Conservation (phyloP, 2,329 filamentous ascomycete species). For the Aspergillus quadrilineatus region DNA sequence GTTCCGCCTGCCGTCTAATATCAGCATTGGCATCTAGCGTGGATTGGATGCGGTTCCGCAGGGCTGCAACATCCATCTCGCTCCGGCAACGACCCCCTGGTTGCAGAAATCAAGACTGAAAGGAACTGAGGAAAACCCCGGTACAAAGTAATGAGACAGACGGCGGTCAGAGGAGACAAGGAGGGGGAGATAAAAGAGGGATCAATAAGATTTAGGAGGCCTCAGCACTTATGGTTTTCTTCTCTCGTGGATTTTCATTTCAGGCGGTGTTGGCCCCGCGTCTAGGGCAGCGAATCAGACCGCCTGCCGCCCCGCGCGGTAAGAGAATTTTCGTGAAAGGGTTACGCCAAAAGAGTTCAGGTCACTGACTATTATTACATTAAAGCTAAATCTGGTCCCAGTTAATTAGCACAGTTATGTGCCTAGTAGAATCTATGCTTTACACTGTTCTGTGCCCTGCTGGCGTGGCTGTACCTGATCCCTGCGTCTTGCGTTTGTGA, state of each 20-base stretch:
- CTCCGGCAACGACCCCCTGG: slow-evolving; percentile 35
- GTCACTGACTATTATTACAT: background rate
- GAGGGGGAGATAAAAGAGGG: slow-evolving; percentile 20
- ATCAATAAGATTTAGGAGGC: slow-evolving; percentile 7
- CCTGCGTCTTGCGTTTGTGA: background rate
- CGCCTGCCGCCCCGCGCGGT: slow-evolving; percentile 25
- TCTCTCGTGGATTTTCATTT: slow-evolving; percentile 26
- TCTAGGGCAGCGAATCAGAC: slow-evolving; percentile 28
- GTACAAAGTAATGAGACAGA: slow-evolving; percentile 21
- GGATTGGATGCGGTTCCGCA: slow-evolving; percentile 63
- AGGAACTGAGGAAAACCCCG: slow-evolving; percentile 25
- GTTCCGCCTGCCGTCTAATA: slow-evolving; percentile 61
- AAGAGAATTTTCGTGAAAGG: slow-evolving; percentile 21
- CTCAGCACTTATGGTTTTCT: slow-evolving; percentile 21
- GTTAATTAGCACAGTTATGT: background rate
- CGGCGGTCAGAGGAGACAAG: slow-evolving; percentile 17
- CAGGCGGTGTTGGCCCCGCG: slow-evolving; percentile 27
- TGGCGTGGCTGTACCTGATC: background rate
- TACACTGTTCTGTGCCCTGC: background rate
- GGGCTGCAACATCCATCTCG: slow-evolving; percentile 60
- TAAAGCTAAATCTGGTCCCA: background rate
- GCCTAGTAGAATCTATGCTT: background rate
- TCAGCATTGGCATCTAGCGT: slow-evolving; percentile 64
- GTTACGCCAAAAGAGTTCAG: background rate
- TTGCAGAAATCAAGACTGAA: slow-evolving; percentile 29